These are phyloP conservation scores for Plasmodium coatneyi DNA, from an alignment of 169 alveolate genomes.

Conservation along the genomic window DNA sequence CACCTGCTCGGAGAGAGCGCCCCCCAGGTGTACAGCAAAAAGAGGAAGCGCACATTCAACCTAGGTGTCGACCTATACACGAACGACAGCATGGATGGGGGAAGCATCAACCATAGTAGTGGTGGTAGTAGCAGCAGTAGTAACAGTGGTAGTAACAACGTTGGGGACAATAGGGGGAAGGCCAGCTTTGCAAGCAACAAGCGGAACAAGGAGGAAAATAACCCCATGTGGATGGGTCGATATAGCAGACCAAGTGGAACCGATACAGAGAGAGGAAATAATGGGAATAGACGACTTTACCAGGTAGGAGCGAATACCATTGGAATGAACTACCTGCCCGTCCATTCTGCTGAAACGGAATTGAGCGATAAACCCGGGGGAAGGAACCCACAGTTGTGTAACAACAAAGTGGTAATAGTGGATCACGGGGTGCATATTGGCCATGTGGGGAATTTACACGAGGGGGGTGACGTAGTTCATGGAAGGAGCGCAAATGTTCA, in stretches of 20 bases:
- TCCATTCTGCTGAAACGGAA: not conserved
- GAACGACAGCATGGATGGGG: not conserved
- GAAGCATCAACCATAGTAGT: not conserved
- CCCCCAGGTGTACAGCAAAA: not conserved
- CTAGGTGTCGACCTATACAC: not conserved
- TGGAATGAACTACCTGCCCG: not conserved
- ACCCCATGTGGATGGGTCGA: not conserved
- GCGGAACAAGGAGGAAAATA: not conserved
- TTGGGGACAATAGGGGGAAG: not conserved
- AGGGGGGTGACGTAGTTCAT: not conserved
- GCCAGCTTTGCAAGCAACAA: not conserved
- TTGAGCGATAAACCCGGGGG: not conserved
- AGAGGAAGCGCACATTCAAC: not conserved
- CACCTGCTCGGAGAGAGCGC: not conserved
- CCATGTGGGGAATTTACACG: not conserved
- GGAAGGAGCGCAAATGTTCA: not conserved
- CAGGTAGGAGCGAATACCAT: not conserved
- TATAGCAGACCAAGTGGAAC: not conserved
- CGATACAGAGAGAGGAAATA: not conserved
- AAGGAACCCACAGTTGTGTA: not conserved
- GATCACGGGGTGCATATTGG: not conserved
- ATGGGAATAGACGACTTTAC: not conserved
- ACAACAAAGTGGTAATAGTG: not conserved
- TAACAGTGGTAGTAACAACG: not conserved
- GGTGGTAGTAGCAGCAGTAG: not conserved